Evolutionary conservation across 768 basidiomycete species (phyloP), one percentile per base, ranked within the genome.

Genomic region (Phlegmacium glaucopus): DNA sequence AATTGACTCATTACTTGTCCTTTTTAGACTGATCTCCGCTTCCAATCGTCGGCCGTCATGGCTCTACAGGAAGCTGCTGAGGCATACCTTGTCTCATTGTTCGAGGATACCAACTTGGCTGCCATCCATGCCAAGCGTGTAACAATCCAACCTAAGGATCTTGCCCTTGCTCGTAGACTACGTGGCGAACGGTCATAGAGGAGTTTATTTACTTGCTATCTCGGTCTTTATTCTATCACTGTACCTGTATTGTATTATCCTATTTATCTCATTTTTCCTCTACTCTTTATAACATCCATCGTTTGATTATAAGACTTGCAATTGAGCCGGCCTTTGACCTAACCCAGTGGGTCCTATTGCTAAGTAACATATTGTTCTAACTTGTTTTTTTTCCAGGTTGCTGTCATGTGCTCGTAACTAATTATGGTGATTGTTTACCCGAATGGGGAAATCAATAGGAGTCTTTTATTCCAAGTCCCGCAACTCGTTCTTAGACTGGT

Each of bases 21-120:
- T n/a, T 1, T 45, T 13, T 45, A 85, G 87, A 85, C 84, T 51
- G 83, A 86, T 57, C 72, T 92, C 41, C 87, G 91, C 49, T 92
- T 93, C 85, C 88, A 92, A 77, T 91, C 90, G 4, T 90, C 88
- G 9, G 89, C 88, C 48, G 85, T 91, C 55, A 85, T 87, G 78
- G 89, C 90, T 30, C 75, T 91, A 38, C 90, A 91, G 66, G 89
- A 91, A 72, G 90, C 89, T 11, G 82, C 87, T 16, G 90, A 92
- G 72, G 85, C 83, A 4, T 86, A 86, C 65, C 82, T 88, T 35
- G 84, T 87, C 49, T 85, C 83, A 12, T 67, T 88, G 54, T 88
- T 88, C 56, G 85, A 88, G 63, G 87, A 89, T 59, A 87, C 86
- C 54, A 88, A 88, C 68, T 76, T 90, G 62, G 87, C 88, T 50